phyloP scores from a whole-genome alignment of 2,329 filamentous ascomycete species.

The Colletotrichum tropicicola region DNA sequence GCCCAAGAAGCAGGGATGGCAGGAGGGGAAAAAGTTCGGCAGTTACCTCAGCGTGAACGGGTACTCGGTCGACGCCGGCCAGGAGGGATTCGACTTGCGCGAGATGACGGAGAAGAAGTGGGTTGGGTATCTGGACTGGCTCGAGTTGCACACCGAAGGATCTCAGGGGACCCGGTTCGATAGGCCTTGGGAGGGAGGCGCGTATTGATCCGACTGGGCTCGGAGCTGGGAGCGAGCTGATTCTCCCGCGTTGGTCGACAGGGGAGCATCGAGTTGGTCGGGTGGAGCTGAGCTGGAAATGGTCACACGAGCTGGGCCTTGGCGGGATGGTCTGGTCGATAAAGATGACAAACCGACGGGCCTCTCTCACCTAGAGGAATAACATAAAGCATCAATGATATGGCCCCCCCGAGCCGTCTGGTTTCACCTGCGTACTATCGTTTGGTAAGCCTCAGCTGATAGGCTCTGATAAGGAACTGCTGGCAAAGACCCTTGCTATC shows the following conservation, averaged over 20 bases:
- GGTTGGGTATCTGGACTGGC: conserved; percentile 37
- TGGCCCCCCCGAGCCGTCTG: too few relatives aligned
- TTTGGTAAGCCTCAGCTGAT: background rate
- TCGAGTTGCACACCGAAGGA: conserved; percentile 14
- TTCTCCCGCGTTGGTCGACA: too few relatives aligned
- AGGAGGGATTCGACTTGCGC: conserved; percentile 47
- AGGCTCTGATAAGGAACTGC: background rate
- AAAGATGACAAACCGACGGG: too few relatives aligned
- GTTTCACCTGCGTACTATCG: background rate
- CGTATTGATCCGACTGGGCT: conserved; percentile 12
- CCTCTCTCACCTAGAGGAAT: too few relatives aligned
- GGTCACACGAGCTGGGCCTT: too few relatives aligned
- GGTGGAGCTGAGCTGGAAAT: too few relatives aligned
- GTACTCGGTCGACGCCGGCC: conserved; percentile 44
- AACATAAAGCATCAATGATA: background rate
- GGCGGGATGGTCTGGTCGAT: too few relatives aligned
- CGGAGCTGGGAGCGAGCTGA: background rate
- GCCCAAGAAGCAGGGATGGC: conserved; percentile 38
- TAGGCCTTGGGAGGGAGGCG: conserved; percentile 24
- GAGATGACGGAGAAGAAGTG: conserved; percentile 45
- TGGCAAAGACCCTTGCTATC: background rate
- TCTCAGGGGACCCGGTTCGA: conserved; percentile 15
- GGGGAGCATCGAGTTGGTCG: too few relatives aligned
- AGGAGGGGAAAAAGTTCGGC: conserved; percentile 31
- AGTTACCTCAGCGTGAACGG: conserved; percentile 49